Base-by-base conservation (phyloP, 176 grass and related monocot genomes). In the Elymus sibiricus region DNA sequence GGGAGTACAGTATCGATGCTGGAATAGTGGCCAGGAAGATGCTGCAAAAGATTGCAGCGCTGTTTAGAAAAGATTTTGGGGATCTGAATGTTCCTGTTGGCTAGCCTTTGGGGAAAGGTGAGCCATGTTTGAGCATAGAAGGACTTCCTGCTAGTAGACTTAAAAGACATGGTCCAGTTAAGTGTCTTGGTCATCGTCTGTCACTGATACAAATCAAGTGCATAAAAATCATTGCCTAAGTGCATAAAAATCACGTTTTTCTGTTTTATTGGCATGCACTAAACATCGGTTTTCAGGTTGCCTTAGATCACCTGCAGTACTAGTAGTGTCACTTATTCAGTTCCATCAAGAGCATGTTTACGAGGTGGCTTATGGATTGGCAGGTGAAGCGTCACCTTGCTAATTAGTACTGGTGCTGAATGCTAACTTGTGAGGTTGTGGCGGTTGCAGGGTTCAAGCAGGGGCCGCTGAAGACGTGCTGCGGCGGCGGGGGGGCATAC, bases 401-500 rank as follows among this genome's bases (percentile, higher is more conserved):
- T 27, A 9, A 73, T 14, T 44, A 64, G 62, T 26, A 24, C 17
- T 40, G 55, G 51, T 40, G 42, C n/a, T 64, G 55, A 64, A 37
- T 13, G 10, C 5, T 56, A 55, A 82, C 56, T 21, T 21, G 72
- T 9, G 4, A 39, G 2, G 12, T 32, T 84, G 24, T 22, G 58
- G 11, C 22, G 15, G n/a, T 2, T 90, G 87, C 76, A 97, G 94
- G 94, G 24, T 97, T 97, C 51, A 92, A 67, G 34, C 35, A 94
- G 38, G 94, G 92, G 1, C 86, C 92, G 31, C 86, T 97, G 70
- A 73, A 44, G 78, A 79, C 92, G 1, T 97, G 94, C 84, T 97
- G 94, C 2, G 94, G 94, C 14, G 94, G 94, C 21, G 94, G 91
- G 0, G 94, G 94, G 7, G 92, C 94, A 0, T 97, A 97, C 85